Conservation (phyloP, 371 early-diverging fungal species). For the Mucor irregularis region DNA sequence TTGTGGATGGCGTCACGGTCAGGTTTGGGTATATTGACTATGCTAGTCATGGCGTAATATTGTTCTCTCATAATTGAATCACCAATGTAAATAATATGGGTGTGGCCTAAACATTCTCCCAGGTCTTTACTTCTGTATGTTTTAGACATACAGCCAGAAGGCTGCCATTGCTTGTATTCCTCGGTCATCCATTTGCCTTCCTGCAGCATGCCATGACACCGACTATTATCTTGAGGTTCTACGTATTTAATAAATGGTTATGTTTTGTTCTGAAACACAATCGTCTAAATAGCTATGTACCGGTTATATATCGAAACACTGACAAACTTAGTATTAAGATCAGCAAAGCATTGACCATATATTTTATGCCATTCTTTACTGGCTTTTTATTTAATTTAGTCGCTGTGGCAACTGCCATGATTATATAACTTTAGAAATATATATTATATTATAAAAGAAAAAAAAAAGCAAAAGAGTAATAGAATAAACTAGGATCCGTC, state of each 20-base stretch:
- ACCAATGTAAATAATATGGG: conserved; percentile 62
- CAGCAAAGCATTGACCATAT: background rate
- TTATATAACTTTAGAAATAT: background rate
- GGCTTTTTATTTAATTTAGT: background rate
- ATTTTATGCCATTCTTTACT: background rate
- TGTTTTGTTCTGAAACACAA: background rate
- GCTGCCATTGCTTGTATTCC: conserved; percentile 54
- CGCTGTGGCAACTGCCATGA: background rate
- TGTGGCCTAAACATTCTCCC: conserved; percentile 45
- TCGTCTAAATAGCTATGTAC: background rate
- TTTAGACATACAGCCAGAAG: conserved; percentile 63
- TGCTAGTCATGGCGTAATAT: conserved; percentile 39
- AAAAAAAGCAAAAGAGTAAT: background rate
- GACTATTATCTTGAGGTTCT: conserved; percentile 43
- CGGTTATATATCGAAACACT: background rate
- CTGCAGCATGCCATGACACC: conserved; percentile 50
- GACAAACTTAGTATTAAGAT: background rate
- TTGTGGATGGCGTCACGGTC: conserved; percentile 25
- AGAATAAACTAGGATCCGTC: background rate
- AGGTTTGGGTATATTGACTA: conserved; percentile 44
- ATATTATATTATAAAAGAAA: background rate
- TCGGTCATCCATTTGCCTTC: conserved; percentile 54
- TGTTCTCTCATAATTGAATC: conserved; percentile 70
- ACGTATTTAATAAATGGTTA: background rate
- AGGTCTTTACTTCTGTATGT: conserved; percentile 49